Evolutionary conservation across 2,329 filamentous ascomycete genomes (phyloP).

Genomic region (Exophiala bonariae): DNA sequence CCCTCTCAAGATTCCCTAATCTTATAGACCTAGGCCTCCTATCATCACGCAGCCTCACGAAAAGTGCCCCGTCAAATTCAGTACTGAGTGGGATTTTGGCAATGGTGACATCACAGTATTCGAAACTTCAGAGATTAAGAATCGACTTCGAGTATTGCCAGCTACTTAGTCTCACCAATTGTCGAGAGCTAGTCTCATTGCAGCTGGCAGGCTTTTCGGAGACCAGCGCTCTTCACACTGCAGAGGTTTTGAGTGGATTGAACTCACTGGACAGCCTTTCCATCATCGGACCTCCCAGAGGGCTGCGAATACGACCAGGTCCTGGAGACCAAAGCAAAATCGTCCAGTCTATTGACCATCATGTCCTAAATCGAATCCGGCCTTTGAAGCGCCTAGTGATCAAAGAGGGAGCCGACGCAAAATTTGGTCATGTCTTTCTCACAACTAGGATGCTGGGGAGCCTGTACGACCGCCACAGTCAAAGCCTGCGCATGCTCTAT

Average conservation of each 20-base stretch:
- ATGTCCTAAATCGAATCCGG: slow-evolving; percentile 9
- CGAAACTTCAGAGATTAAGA: slow-evolving; percentile 6
- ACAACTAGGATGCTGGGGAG: slow-evolving; percentile 12
- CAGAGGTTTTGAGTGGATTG: slow-evolving; percentile 10
- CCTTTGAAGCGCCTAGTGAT: slow-evolving; percentile 14
- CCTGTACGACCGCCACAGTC: slow-evolving; percentile 9
- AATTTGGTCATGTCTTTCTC: slow-evolving; percentile 2
- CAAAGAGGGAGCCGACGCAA: slow-evolving; percentile 4
- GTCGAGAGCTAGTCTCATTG: slow-evolving; percentile 5
- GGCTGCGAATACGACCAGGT: slow-evolving; percentile 12
- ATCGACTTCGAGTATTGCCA: slow-evolving; percentile 14
- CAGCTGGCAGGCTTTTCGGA: slow-evolving; percentile 13
- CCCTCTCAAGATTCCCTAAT: slow-evolving; percentile 9
- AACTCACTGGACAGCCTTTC: slow-evolving; percentile 9
- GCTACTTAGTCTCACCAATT: slow-evolving; percentile 5
- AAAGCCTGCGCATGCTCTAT: slow-evolving; percentile 13
- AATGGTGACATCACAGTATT: slow-evolving; percentile 7
- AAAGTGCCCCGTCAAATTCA: slow-evolving; percentile 9
- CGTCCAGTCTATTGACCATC: slow-evolving; percentile 11
- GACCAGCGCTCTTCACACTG: slow-evolving; percentile 3
- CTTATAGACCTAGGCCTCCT: slow-evolving; percentile 10
- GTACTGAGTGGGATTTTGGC: slow-evolving; percentile 11
- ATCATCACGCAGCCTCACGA: slow-evolving; percentile 1
- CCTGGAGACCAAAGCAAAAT: slow-evolving; percentile 13
- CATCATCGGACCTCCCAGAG: slow-evolving; percentile 10